Evolutionary conservation across 805 yeast genomes (phyloP), one percentile per base, ranked within the genome.

Genomic region (Saturnispora bothae): DNA sequence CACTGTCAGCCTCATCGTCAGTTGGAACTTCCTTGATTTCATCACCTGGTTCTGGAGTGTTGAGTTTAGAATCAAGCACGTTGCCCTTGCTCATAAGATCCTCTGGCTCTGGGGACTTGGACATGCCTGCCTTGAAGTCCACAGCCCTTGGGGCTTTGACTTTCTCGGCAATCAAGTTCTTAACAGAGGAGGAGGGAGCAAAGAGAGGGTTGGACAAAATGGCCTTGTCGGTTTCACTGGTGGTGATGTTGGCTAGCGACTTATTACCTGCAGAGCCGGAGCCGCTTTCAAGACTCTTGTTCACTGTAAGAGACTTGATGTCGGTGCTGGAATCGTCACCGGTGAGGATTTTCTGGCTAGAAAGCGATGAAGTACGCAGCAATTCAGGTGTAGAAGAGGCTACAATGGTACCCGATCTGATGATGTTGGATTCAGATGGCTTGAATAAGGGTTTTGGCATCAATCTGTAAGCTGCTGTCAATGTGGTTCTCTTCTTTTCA

Each of bases 121-220:
- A 41, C 39, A 41, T 31, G 12, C 42, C 50, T 5, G 47, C 37
- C 34, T 45, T 44, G 46, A 64, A 63, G 10, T 65, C 53, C 13
- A 61, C 63, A 34, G 53, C 61, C 31, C 54, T 50, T 9, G 47
- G 45, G 16, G 43, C 49, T 18, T 47, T 52, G 4, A 44, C 41
- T 42, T 68, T 68, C 31, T 73, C 76, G 43, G 78, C 68, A 4
- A 75, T 65, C 39, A 80, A 60, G 43, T 69, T 66, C 35, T 71
- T 71, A 44, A 72, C 65, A 42, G 68, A 70, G 30, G 64, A 61
- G 36, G 74, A 68, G 25, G 84, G 84, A 3, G 78, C 71, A 54
- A 83, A 82, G 4, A 82, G 73, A 30, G 74, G 80, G n/a, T 84
- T 73, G 3, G 79, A 64, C 43, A 81, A 57, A 43, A 83, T 79